Conservation (phyloP, 768 basidiomycete genomes). For the Leccinum broughii region DNA sequence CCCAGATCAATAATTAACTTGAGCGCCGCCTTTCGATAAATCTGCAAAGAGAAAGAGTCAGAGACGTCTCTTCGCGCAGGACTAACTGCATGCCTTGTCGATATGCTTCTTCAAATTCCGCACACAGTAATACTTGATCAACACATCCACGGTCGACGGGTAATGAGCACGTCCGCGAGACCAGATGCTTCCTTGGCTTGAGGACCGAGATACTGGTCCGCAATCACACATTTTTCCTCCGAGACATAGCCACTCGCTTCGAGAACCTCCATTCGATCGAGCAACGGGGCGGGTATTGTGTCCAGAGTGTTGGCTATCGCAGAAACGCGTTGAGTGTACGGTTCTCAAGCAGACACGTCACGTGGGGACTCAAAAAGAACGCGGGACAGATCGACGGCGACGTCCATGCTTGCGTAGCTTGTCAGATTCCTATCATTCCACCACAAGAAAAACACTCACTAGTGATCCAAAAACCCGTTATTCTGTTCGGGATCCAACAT, state of each 20-base stretch:
- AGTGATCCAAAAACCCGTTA: constrained; percentile 91
- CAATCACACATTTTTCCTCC: constrained; percentile 89
- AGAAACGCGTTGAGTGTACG: constrained; percentile 6
- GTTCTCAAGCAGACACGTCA: neutral
- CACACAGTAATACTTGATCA: constrained; percentile 98
- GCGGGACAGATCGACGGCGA: constrained; percentile 92
- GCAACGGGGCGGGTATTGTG: constrained; percentile 89
- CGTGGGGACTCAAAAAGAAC: constrained; percentile 66
- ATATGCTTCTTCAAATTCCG: constrained; percentile 97
- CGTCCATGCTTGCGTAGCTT: constrained; percentile 73
- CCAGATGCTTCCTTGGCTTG: constrained; percentile 93
- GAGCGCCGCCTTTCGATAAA: constrained; percentile 94
- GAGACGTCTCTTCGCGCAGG: neutral
- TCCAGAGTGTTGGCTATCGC: constrained; percentile 81
- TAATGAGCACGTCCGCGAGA: constrained; percentile 82
- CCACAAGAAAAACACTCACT: constrained; percentile 52
- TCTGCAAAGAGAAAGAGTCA: constrained; percentile 45
- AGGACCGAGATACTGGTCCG: constrained; percentile 83
- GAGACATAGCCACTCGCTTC: constrained; percentile 95
- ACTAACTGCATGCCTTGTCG: constrained; percentile 70
- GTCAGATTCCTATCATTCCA: constrained; percentile 3
- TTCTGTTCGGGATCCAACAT: constrained; percentile 98
- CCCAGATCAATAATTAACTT: constrained; percentile 90
- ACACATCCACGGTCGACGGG: constrained; percentile 71
- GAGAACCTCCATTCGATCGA: constrained; percentile 96